Evolutionary conservation across 306 rosid genomes (phyloP).

Genomic region (Leucaena leucocephala): DNA sequence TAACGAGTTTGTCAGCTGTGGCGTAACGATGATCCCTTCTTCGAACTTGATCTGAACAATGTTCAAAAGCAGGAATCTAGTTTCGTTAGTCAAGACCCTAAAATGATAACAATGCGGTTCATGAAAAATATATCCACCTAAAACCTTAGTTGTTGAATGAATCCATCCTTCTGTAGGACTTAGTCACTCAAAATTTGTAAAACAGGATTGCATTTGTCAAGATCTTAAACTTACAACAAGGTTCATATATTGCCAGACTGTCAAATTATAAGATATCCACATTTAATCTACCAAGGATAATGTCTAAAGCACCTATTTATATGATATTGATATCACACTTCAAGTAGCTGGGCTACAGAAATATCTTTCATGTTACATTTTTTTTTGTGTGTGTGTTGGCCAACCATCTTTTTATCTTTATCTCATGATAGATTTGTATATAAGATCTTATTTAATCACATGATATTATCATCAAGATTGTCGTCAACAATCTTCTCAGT

Average conservation of each 20-base stretch:
- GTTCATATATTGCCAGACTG: not conserved
- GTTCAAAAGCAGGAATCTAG: not conserved
- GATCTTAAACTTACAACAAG: not conserved
- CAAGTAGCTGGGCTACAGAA: too few relatives aligned
- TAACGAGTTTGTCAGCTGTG: slow-evolving; percentile 85
- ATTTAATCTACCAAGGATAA: too few relatives aligned
- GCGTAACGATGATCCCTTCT: slow-evolving; percentile 88
- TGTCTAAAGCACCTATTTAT: too few relatives aligned
- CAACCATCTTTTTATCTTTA: too few relatives aligned
- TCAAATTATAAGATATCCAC: too few relatives aligned
- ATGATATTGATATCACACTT: too few relatives aligned
- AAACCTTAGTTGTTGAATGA: not conserved
- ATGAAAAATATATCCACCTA: not conserved
- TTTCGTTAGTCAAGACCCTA: not conserved
- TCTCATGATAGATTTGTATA: too few relatives aligned
- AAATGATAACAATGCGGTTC: not conserved
- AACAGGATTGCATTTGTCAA: not conserved
- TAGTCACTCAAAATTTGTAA: not conserved
- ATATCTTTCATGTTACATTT: too few relatives aligned
- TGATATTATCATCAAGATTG: too few relatives aligned
- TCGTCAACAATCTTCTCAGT: too few relatives aligned
- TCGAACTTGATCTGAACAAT: slow-evolving; percentile 71
- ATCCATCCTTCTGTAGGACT: not conserved
- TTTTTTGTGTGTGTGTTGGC: too few relatives aligned
- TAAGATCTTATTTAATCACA: too few relatives aligned